Base-by-base conservation (phyloP, 345 rosid genomes). In the Ceriops zippeliana region DNA sequence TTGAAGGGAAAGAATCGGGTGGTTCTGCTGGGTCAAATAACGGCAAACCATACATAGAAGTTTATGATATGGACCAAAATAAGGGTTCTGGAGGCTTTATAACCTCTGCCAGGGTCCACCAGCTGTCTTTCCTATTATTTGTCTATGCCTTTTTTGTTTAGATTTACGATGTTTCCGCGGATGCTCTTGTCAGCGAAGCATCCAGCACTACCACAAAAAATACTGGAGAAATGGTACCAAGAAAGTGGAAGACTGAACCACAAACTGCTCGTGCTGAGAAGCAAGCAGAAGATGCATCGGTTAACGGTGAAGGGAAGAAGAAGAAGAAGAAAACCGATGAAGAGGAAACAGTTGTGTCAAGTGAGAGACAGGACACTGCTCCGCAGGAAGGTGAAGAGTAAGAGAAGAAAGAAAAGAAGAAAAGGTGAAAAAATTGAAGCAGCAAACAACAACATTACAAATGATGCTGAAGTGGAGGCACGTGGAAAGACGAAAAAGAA, bases 31-130 rank as follows among this genome's bases (percentile, higher is more conserved):
- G 97, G 38, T 91, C 98, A 54, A 85, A 85, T 24, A 89, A 88
- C 77, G 92, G 97, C 68, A 93, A 93, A 58, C 98, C 98, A 5
- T 89, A 91, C 84, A 86, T 89, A 58, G 92, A 89, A 77, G 90
- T 74, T 58, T 89, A 89, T 76, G 90, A 93, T 76, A 91, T 87
- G 74, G 97, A 93, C 71, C 67, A 84, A 26, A 93, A 85, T 89
- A 83, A 73, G 74, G 90, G 93, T 7, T 69, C 89, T 35, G 90
- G 92, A 28, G 95, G 83, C 34, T 69, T 91, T 62, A 83, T 91
- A 71, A 89, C 96, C 61, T 80, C 96, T 73, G 96, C 97, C 24
- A 89, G 89, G 96, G 98, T 91, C 52, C 61, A 32, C 24, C 19
- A 65, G 53, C 61, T 20, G 2, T 57, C 20, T 5, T 6, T 7